Evolutionary conservation across 108 stramenopile species (phyloP).

Genomic region (Skeletonema menzelii): DNA sequence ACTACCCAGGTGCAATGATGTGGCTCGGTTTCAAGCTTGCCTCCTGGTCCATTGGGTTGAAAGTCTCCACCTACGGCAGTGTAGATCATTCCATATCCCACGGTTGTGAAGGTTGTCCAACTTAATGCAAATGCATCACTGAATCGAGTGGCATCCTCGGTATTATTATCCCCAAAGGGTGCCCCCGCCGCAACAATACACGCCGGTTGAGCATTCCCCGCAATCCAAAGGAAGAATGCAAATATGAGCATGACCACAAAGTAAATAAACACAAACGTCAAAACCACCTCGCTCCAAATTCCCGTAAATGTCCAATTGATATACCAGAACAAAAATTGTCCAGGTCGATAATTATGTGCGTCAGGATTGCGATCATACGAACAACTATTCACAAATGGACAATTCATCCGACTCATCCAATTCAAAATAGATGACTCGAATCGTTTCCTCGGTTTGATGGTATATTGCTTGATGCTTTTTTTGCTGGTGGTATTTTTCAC

Average conservation of each 20-base stretch:
- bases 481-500: neutral
- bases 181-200: slow-evolving; percentile 27
- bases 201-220: slow-evolving; percentile 18
- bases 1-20: slow-evolving; percentile 60
- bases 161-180: slow-evolving; percentile 25
- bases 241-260: slow-evolving; percentile 1
- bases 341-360: slow-evolving; percentile 19
- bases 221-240: slow-evolving; percentile 9
- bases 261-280: slow-evolving; percentile 30
- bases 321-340: slow-evolving; percentile 5
- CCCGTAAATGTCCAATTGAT: slow-evolving; percentile 45
- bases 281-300: slow-evolving; percentile 18
- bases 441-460: neutral
- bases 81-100: slow-evolving; percentile 72
- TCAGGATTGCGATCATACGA: neutral
- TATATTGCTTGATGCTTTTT: neutral
- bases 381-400: neutral
- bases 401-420: neutral
- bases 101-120: slow-evolving; percentile 81
- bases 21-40: slow-evolving; percentile 1
- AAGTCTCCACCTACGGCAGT: slow-evolving; percentile 60
- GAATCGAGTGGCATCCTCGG: slow-evolving; percentile 28
- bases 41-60: neutral
- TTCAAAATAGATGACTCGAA: neutral
- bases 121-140: slow-evolving; percentile 70